Evolutionary conservation across 2,329 filamentous ascomycete genomes (phyloP), one percentile per base, ranked within the genome.

Genomic region (Sphaerulina populicola): DNA sequence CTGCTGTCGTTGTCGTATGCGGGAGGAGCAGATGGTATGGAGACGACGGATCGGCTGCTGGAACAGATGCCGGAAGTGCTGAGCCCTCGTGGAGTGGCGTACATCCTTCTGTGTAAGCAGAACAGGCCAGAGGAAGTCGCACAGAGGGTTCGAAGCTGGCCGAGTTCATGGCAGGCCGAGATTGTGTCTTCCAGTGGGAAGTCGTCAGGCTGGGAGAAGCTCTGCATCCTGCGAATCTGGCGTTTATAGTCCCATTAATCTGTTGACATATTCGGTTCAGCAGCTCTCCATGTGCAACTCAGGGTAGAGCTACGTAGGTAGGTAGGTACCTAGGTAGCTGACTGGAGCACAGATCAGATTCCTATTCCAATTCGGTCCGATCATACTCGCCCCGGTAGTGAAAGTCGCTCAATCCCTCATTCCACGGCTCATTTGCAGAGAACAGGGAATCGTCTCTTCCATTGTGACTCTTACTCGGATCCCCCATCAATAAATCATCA

Each of bases 191-290:
- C 77, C 48, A 96, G 88, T 68, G 91, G 91, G 44, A 88, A 84
- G 74, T 81, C 85, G 68, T 91, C 86, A 29, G 93, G 93, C 0
- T 95, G 91, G 90, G 93, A 98, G 73, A 94, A 86, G 72, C 74
- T 98, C 68, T 84, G 89, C 64, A 85, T 98, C 62, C 74, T 97
- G 60, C 80, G 90, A 66, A 86, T 95, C 66, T 94, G 88, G 86
- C 79, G 81, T 62, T 51, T 47, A 14, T 51, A 49, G 46, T n/a
- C 4, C n/a, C 52, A 45, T 31, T 15, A 45, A 11, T 12, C 21
- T 9, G 2, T 6, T 14, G 11, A 23, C 3, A 31, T 33, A 2
- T n/a, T 27, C 43, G 1, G 18, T 14, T 18, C 18, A 18, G 18
- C 10, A 9, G 8, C 15, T 27, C 31, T 23, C 36, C 2, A 11